Evolutionary conservation across 2,329 filamentous ascomycete genomes (phyloP).

Genomic region (Ceratocystis harringtonii): DNA sequence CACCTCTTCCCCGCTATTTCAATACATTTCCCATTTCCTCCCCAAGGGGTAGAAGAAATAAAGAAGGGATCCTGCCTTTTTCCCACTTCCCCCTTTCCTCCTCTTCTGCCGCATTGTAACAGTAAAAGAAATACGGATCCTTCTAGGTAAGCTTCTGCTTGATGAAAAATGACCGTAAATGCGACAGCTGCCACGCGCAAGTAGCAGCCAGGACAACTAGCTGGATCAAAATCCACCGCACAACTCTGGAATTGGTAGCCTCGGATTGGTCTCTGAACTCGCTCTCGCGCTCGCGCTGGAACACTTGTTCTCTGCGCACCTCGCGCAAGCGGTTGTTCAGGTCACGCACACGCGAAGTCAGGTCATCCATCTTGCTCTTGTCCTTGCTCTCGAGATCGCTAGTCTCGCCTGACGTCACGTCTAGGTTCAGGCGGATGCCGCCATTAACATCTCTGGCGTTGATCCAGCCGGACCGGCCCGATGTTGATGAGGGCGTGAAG

Average conservation of each 20-base stretch:
- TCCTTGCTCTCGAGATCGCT: slow-evolving; percentile 86
- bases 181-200: slow-evolving; percentile 93
- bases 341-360: slow-evolving; percentile 77
- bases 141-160: slow-evolving; percentile 96
- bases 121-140: background rate
- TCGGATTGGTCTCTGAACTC: slow-evolving; percentile 98
- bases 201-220: slow-evolving; percentile 69
- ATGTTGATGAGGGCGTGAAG: slow-evolving; percentile 70
- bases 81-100: background rate
- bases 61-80: background rate
- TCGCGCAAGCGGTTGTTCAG: slow-evolving; percentile 76
- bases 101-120: background rate
- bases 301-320: slow-evolving; percentile 86
- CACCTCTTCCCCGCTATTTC: background rate
- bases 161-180: slow-evolving; percentile 95
- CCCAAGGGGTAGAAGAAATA: background rate
- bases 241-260: slow-evolving; percentile 75
- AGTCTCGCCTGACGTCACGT: slow-evolving; percentile 88
- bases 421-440: slow-evolving; percentile 69
- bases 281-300: slow-evolving; percentile 90
- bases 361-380: slow-evolving; percentile 82
- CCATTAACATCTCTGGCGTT: slow-evolving; percentile 49
- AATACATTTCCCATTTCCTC: background rate
- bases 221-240: slow-evolving; percentile 89
- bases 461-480: slow-evolving; percentile 57